These are phyloP conservation scores for Penicillium sumatraense DNA, from an alignment of 2,329 filamentous ascomycete genomes.

Conservation along the genomic window DNA sequence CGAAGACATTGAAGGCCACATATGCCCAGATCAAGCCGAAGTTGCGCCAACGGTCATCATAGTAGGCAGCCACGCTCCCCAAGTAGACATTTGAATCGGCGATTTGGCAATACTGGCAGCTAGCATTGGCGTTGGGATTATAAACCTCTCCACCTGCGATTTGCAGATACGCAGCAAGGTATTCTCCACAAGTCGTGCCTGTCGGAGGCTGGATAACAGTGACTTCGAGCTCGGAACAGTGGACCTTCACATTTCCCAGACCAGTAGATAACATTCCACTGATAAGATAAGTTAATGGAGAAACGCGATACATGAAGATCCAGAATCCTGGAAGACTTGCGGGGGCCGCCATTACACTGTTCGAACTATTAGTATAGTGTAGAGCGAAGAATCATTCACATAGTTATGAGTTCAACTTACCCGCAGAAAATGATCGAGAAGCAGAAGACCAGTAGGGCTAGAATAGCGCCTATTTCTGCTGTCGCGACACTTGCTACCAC, in stretches of 20 bases:
- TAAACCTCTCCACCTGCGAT: constrained; percentile 4
- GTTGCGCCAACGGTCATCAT: constrained; percentile 9
- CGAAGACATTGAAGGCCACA: neutral
- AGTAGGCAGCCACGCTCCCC: neutral
- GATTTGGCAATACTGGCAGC: constrained; percentile 8
- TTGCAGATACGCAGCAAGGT: neutral
- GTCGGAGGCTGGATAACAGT: constrained; percentile 3
- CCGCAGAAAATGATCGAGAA: constrained; percentile 3
- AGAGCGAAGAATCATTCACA: too few species aligned
- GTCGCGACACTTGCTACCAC: constrained; percentile 55
- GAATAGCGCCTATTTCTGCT: constrained; percentile 45
- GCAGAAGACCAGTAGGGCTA: neutral
- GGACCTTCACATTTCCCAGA: neutral
- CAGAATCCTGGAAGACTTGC: constrained; percentile 2
- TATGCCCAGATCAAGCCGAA: constrained; percentile 20
- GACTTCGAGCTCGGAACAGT: neutral
- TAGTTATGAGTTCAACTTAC: too few species aligned
- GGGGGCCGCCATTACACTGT: constrained; percentile 3
- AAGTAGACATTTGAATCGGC: constrained; percentile 10
- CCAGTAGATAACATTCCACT: constrained; percentile 6
- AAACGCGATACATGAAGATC: constrained; percentile 14
- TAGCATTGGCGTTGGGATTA: neutral
- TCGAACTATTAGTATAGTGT: too few species aligned
- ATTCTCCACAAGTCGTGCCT: constrained; percentile 11
- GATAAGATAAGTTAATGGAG: constrained; percentile 8